phyloP scores from a whole-genome alignment of 495 filamentous ascomycete species.

The Bathelium albidoporum region DNA sequence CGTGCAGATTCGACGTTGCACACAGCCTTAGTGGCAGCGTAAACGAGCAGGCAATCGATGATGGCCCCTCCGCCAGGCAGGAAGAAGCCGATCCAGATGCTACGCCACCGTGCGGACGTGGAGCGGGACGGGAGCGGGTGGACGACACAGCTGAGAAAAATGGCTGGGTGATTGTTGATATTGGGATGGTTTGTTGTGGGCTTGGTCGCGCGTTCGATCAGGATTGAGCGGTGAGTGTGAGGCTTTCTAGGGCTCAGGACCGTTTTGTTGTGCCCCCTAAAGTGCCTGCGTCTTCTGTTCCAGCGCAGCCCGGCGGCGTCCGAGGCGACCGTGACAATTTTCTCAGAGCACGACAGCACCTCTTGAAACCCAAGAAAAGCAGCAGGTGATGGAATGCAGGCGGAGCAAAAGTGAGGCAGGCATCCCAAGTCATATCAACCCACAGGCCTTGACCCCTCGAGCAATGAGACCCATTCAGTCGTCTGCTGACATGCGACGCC shows the following conservation, averaged over 20 bases:
- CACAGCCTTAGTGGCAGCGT: slow-evolving; percentile 4
- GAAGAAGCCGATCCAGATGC: not conserved
- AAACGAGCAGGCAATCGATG: not conserved
- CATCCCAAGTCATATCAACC: not conserved
- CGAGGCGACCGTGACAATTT: not conserved
- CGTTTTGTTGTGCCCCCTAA: not conserved
- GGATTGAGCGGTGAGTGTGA: not conserved
- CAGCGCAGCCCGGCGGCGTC: not conserved
- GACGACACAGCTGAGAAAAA: too few species aligned
- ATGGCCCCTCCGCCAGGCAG: not conserved
- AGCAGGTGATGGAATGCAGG: not conserved
- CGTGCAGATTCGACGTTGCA: not conserved
- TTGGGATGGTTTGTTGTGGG: slow-evolving; percentile 5
- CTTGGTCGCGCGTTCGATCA: not conserved
- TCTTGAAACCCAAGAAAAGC: not conserved
- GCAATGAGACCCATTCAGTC: not conserved
- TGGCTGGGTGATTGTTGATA: too few species aligned
- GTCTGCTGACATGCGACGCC: not conserved
- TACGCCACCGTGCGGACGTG: too few species aligned
- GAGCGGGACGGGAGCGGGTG: too few species aligned
- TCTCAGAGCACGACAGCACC: not conserved
- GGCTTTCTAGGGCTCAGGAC: not conserved
- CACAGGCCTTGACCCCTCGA: not conserved
- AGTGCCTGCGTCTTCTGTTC: not conserved
- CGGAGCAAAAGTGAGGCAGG: slow-evolving; percentile 1